Base-by-base conservation (phyloP, 208 protist species). In the Trypanosoma caninum region DNA sequence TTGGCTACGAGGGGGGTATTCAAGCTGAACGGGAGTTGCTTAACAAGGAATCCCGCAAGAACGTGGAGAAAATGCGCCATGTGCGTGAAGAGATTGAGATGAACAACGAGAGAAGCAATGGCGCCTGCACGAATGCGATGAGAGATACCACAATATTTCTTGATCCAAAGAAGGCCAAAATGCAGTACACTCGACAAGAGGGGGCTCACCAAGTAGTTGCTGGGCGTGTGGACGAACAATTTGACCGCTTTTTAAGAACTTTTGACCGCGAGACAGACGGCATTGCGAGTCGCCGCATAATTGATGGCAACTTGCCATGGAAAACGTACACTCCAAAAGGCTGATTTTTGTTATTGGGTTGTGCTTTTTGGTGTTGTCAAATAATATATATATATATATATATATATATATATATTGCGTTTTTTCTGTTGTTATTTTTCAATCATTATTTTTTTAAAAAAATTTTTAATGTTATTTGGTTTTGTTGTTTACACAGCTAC, bases 1-100 rank as follows among this genome's bases (percentile, higher is more conserved):
- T 96, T n/a, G 87, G 90, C 28, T 96, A 94, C 59, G 90, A 96
- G 68, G 76, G 78, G 18, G 72, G 84, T 46, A 74, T 90, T 42
- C 72, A 64, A 10, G 50, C 74, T 8, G 85, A 95, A 56, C 74
- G 75, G 35, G 74, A 73, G n/a, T 70, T 78, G 11, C 55, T 73
- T 41, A 52, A 76, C 45, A 35, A 47, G 6, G 74, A 84, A 18
- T 55, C 66, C 4, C 60, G 65, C 22, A 55, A 81, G 63, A 77
- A 82, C 66, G 73, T 87, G 73, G 63, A 77, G 7, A 78, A 84
- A 52, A 67, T 88, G 56, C 75, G 74, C 34, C 47, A 20, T 18
- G 72, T 67, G 10, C 58, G 62, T 34, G 66, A 72, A 11, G 55
- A 18, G 23, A 69, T 87, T 18, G 59, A 76, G 11, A 55, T 66